Evolutionary conservation across 2,329 filamentous ascomycete genomes (phyloP).

Genomic region (Trichoderma koningii): DNA sequence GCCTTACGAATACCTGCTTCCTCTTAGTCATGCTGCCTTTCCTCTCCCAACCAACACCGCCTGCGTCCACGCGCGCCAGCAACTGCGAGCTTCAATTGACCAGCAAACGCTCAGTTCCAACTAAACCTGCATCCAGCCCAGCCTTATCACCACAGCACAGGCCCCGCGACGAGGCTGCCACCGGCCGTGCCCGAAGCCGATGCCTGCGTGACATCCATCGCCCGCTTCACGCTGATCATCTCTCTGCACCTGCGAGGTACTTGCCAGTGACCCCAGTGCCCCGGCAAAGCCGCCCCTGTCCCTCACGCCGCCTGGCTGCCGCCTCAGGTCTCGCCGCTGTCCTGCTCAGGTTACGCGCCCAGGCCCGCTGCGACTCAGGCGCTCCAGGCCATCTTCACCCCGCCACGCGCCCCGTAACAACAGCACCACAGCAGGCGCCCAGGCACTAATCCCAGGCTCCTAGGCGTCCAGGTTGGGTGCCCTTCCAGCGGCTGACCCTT

Average conservation of each 20-base stretch:
- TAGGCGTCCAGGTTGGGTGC: not conserved
- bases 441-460: slow-evolving; percentile 8
- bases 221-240: too few relatives aligned
- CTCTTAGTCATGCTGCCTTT: not conserved
- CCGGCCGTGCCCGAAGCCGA: slow-evolving; percentile 6
- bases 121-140: not conserved
- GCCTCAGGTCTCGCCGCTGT: not conserved
- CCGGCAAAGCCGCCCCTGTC: not conserved
- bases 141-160: slow-evolving; percentile 20
- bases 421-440: not conserved
- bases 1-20: not conserved
- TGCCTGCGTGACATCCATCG: not conserved
- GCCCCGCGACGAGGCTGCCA: slow-evolving; percentile 18
- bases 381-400: slow-evolving; percentile 13
- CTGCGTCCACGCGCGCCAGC: slow-evolving; percentile 6
- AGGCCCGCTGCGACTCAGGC: not conserved
- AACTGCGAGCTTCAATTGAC: slow-evolving; percentile 14
- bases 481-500: slow-evolving; percentile 4
- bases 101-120: not conserved
- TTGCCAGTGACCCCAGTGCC: not conserved
- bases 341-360: slow-evolving; percentile 7
- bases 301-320: not conserved
- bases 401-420: slow-evolving; percentile 5
- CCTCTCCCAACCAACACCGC: slow-evolving; percentile 14
- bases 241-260: too few relatives aligned